Base-by-base conservation (phyloP, 2,329 filamentous ascomycete genomes). In the Clathrospora elynae region DNA sequence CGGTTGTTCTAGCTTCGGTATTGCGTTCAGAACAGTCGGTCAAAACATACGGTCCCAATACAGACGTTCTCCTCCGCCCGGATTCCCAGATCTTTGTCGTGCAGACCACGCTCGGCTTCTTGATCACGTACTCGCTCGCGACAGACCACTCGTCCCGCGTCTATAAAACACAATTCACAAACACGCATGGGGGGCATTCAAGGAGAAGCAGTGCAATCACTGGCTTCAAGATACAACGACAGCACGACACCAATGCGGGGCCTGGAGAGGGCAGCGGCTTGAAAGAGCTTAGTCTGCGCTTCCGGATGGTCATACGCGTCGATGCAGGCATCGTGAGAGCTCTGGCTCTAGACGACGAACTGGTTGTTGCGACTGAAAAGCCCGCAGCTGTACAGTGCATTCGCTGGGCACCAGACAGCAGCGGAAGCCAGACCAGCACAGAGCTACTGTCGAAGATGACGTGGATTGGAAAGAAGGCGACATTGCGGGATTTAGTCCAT, bases 331-430 rank as follows among this genome's bases (percentile, higher is more conserved):
- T 99, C 58, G 85, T 85, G 56, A 88, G 85, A 61, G 90, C 88
- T 8, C 74, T 97, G 40, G 92, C 93, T 2, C 78, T 97, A 14
- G 93, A 97, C 55, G 89, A 96, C 42, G 93, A 97, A 69, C 76
- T 99, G 26, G 79, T 97, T 14, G 91, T 99, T 37, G 89, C 93
- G 4, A 99, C 93, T 0, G 79, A 83, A 43, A 96, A 93, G 63
- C 93, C 93, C 3, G 86, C 91, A 0, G 92, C 93, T n/a, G 84
- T 97, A 11, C 93, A 99, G 70, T 96, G 91, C 71, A 97, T 99
- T 57, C 84, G 88, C 45, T 99, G 93, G 93, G 87, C 86, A 0
- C 88, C 91, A 1, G 91, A 96, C 66, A 86, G 80, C 53, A 81
- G 79, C 22, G 88, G 88, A 13, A 86, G 81, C 49, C 92, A 97